These are phyloP conservation scores for Bruguiera hainesii DNA, from an alignment of 441 rosid species.

Conservation along the genomic window DNA sequence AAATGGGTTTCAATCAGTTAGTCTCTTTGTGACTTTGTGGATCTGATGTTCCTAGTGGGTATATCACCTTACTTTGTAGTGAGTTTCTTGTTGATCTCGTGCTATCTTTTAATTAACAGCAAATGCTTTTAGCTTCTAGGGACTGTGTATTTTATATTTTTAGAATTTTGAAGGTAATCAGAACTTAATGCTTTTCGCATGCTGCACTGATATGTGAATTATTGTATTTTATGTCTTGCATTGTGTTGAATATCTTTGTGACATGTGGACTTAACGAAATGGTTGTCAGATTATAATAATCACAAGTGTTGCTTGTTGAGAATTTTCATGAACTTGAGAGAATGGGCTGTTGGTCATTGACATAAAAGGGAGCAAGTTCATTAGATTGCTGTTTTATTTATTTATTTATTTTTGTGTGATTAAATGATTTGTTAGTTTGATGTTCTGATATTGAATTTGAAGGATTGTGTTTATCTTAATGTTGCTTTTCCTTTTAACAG, in stretches of 20 bases:
- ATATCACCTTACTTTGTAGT: neutral
- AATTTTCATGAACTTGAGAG: too few relatives aligned
- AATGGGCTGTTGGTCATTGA: neutral
- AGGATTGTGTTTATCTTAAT: neutral
- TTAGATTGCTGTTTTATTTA: neutral
- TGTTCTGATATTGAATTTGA: neutral
- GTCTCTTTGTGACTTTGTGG: neutral
- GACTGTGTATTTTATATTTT: neutral
- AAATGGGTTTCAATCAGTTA: neutral
- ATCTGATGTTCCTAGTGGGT: neutral
- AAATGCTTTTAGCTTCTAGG: neutral
- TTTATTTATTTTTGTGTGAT: neutral
- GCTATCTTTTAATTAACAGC: neutral
- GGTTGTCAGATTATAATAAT: neutral
- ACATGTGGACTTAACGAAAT: too few relatives aligned
- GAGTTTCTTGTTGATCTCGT: slow-evolving; percentile 1
- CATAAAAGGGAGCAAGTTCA: neutral
- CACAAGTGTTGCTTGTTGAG: too few relatives aligned
- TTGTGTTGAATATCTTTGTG: too few relatives aligned
- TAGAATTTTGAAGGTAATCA: neutral
- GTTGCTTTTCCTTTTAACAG: slow-evolving; percentile 30
- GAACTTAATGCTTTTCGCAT: too few relatives aligned
- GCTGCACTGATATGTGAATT: neutral
- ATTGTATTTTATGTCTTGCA: neutral
- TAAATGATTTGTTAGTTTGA: neutral